These are phyloP conservation scores for Simplicillium sp. DNA, from an alignment of 2,329 filamentous ascomycete genomes.

Conservation along the genomic window DNA sequence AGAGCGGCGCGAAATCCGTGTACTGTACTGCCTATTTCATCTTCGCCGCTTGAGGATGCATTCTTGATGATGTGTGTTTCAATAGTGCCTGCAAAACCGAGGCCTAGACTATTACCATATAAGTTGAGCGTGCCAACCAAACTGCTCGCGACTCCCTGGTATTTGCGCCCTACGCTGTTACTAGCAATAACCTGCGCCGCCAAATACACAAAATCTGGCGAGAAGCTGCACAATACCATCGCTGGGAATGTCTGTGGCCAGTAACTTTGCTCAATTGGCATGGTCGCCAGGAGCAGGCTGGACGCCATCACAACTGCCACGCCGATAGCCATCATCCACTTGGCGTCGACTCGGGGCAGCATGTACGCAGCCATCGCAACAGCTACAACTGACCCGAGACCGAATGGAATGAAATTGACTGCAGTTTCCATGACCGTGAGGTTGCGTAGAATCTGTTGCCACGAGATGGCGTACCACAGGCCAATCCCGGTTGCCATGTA, in stretches of 20 bases:
- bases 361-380: constrained; percentile 33
- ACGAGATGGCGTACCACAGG: constrained; percentile 37
- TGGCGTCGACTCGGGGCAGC: constrained; percentile 33
- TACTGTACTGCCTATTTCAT: constrained; percentile 11
- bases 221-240: constrained; percentile 20
- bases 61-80: constrained; percentile 16
- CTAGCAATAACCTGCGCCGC: constrained; percentile 44
- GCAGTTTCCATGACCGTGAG: constrained; percentile 27
- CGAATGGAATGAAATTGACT: constrained; percentile 28
- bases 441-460: constrained; percentile 32
- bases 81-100: constrained; percentile 23
- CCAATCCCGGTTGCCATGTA: constrained; percentile 39
- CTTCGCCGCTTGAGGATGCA: neutral
- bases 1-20: constrained; percentile 25
- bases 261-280: constrained; percentile 32
- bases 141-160: constrained; percentile 41
- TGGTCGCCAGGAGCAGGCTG: constrained; percentile 22
- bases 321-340: constrained; percentile 37
- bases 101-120: constrained; percentile 20
- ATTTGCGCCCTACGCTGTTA: constrained; percentile 33
- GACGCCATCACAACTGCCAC: constrained; percentile 13
- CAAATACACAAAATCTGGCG: constrained; percentile 39
- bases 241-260: constrained; percentile 30
- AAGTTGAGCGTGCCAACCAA: constrained; percentile 31
- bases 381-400: constrained; percentile 24